Percentiles rank a stretch among this genome's conserved stretches.
These are phyloP conservation scores for Hypoxylon crocopeplum DNA, from an alignment of 495 filamentous ascomycete species.

Conservation along the genomic window DNA sequence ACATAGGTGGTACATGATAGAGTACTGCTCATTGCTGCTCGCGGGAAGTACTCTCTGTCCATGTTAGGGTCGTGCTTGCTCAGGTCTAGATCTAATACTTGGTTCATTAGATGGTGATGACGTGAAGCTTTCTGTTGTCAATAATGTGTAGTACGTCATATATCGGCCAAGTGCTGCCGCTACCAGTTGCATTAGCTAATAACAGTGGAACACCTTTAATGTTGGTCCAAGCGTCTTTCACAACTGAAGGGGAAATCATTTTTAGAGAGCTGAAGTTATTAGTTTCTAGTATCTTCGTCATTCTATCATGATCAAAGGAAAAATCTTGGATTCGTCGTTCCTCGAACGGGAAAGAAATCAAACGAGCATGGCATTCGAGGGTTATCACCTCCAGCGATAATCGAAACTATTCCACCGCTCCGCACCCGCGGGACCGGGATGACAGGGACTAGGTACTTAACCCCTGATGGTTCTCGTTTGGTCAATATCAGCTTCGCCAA, in stretches of 20 bases:
- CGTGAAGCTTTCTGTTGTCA: slow-evolving; percentile 21
- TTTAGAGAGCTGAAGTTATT: slow-evolving; percentile 10
- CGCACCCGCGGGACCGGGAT: slow-evolving; percentile 6
- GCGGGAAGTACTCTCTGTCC: slow-evolving; percentile 2
- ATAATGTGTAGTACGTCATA: slow-evolving; percentile 36
- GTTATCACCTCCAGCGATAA: slow-evolving; percentile 7
- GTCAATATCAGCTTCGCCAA: neutral
- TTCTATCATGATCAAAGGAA: neutral
- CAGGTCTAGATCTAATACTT: neutral
- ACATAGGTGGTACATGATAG: slow-evolving; percentile 12
- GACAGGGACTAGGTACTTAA: neutral
- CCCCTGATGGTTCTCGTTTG: neutral
- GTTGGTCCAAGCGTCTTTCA: neutral
- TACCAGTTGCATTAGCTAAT: too few relatives aligned
- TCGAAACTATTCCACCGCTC: slow-evolving; percentile 2
- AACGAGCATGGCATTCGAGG: slow-evolving; percentile 1
- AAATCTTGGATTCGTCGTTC: slow-evolving; percentile 9
- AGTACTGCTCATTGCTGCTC: neutral
- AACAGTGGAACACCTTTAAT: neutral
- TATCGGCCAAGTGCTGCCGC: slow-evolving; percentile 1
- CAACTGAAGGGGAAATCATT: neutral
- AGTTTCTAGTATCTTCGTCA: slow-evolving; percentile 17
- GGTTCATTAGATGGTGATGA: slow-evolving; percentile 25
- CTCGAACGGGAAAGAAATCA: slow-evolving; percentile 9
- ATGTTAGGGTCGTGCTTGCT: slow-evolving; percentile 1